Base-by-base conservation (phyloP, 2,329 filamentous ascomycete species). In the Verticillium isaacii region DNA sequence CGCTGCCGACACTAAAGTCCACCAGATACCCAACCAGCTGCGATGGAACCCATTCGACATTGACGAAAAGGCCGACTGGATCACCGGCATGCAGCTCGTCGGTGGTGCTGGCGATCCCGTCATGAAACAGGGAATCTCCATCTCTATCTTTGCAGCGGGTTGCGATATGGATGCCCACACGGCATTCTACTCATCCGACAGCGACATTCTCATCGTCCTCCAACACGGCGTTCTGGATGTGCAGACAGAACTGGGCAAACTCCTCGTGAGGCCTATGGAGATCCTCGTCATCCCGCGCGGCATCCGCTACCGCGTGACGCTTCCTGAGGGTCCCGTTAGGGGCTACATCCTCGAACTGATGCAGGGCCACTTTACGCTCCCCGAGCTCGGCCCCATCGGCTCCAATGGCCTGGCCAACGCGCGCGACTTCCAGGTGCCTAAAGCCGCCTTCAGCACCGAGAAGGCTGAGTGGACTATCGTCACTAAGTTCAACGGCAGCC, bases 21-120 rank as follows among this genome's bases (percentile, higher is more conserved):
- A 90, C 68, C 87, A 90, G 65, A 89, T 92, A 59, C 92, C 92
- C 0, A 94, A 94, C 68, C 92, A 95, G 75, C 80, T 96, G 37
- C 86, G 91, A 64, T 96, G 92, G 92, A 88, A 92, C 68, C 90
- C 83, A 1, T 93, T 93, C 72, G 88, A 93, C 69, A 79, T 93
- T 41, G 66, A 61, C 34, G 72, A 75, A 41, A 71, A 75, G 59
- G 72, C 76, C n/a, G 71, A 74, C 52, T 80, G 79, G 58, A 74
- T 80, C 61, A 73, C 74, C 11, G 72, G 73, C 5, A 73, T 90
- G 57, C 84, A 88, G 60, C 76, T 89, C 32, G 80, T 91, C 17
- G 89, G 87, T 2, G 89, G 88, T 7, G 85, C 88, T 0, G 89
- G 89, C n/a, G 86, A 91, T 67, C 87, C 88, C 0, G 87, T 85